Percentiles rank a stretch among this genome's conserved stretches.
Evolutionary conservation across 169 alveolate species (phyloP).

Genomic region (Toxoplasma gondii): DNA sequence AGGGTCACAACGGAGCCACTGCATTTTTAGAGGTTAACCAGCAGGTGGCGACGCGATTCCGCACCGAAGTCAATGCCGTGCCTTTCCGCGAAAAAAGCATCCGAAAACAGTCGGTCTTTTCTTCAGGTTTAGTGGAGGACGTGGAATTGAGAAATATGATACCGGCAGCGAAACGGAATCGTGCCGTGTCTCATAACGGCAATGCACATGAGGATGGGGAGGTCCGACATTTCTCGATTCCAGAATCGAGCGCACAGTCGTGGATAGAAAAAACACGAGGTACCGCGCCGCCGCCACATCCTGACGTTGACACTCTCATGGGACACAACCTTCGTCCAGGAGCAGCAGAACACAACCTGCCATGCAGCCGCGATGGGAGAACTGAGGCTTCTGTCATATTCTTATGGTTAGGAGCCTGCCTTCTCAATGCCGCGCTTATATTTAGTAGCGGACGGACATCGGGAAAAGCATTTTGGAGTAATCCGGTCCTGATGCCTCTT

Average conservation of each 20-base stretch:
- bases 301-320: neutral
- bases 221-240: neutral
- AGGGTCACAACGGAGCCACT: too few species aligned
- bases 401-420: slow-evolving; percentile 83
- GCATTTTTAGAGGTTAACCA: too few species aligned
- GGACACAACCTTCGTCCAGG: neutral
- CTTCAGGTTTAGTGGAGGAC: too few species aligned
- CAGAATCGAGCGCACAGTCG: neutral
- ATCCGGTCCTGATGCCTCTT: slow-evolving; percentile 72
- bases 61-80: too few species aligned
- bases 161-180: too few species aligned
- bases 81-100: too few species aligned
- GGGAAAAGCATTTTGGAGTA: slow-evolving; percentile 77
- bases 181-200: neutral
- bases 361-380: slow-evolving; percentile 80
- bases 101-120: too few species aligned
- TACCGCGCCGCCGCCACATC: neutral
- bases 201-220: neutral
- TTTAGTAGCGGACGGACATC: slow-evolving; percentile 81
- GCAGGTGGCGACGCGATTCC: too few species aligned
- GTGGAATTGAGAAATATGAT: too few species aligned
- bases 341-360: neutral
- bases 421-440: slow-evolving; percentile 83
- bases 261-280: neutral
- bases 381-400: slow-evolving; percentile 81